Conservation (phyloP, 1,139 yeast genomes). For the Yamadazyma conglobata region DNA sequence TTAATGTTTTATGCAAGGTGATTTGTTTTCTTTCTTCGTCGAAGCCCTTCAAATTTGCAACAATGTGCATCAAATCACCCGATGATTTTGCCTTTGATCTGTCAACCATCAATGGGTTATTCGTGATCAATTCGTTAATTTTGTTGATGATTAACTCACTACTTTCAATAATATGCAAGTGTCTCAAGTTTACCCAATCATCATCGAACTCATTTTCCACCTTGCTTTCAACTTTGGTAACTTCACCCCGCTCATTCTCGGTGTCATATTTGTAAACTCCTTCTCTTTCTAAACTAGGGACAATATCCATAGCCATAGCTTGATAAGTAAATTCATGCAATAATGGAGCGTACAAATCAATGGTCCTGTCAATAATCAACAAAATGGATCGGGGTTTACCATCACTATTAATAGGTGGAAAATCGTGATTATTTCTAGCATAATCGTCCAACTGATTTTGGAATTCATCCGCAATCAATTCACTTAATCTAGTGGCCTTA, state of each 20-base stretch:
- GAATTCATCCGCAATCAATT: slow-evolving; percentile 68
- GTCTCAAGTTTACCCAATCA: slow-evolving; percentile 73
- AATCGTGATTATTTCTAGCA: slow-evolving; percentile 64
- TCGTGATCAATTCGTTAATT: slow-evolving; percentile 63
- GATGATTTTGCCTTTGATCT: slow-evolving; percentile 58
- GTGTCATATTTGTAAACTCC: slow-evolving; percentile 58
- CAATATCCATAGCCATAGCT: slow-evolving; percentile 84
- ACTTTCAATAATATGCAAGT: slow-evolving; percentile 74
- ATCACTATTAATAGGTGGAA: slow-evolving; percentile 54
- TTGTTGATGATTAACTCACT: slow-evolving; percentile 60
- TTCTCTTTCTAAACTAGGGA: slow-evolving; percentile 46
- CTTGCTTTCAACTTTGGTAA: slow-evolving; percentile 37
- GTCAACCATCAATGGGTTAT: slow-evolving; percentile 70
- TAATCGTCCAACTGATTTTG: slow-evolving; percentile 73
- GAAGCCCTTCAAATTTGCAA: slow-evolving; percentile 65
- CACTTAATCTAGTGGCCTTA: slow-evolving; percentile 64
- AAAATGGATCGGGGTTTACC: slow-evolving; percentile 69
- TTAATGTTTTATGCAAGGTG: slow-evolving; percentile 56
- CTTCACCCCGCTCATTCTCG: slow-evolving; percentile 59
- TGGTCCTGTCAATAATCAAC: slow-evolving; percentile 74
- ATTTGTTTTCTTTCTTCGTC: slow-evolving; percentile 63
- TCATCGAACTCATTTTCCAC: slow-evolving; percentile 64
- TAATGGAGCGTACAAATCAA: slow-evolving; percentile 81
- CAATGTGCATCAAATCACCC: slow-evolving; percentile 60
- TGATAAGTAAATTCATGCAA: slow-evolving; percentile 93